Evolutionary conservation across 192 early-diverging fungal species (phyloP), one percentile per base, ranked within the genome.

Genomic region (Geranomyces michiganensis): DNA sequence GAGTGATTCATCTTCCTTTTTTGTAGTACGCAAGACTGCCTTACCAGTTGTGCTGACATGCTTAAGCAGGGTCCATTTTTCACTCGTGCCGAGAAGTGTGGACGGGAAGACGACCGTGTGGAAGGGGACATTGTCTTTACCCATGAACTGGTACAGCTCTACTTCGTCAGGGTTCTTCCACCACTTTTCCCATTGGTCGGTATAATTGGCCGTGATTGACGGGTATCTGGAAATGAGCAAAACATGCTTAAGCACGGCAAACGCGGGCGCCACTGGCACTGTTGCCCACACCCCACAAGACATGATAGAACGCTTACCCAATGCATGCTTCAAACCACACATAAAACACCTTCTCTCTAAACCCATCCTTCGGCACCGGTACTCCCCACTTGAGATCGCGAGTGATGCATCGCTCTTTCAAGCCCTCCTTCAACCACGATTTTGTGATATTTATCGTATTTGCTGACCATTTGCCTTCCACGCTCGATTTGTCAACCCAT

Each of bases 321-420:
- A 99, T 95, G 63, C 91, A 92, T 27, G 97, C 97, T 73, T 99
- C 97, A 67, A 96, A 98, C 97, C 97, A 99, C 41, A 99, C 97
- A 78, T 99, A 99, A 58, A 99, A 98, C 21, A 98, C 96, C 83
- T 98, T 98, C 53, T 88, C 80, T 67, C 94, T 88, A 62, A 85
- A 94, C 19, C 91, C 93, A 12, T 81, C 77, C 27, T 91, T 81
- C 17, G 97, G 97, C 13, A 99, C 96, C 31, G 91, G 89, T 41
- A 93, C 93, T 36, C 97, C 97, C 97, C 97, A 99, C 76, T 97
- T 98, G 74, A 99, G 81, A 70, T 99, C 97, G 59, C 97, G 91
- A 44, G 96, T 99, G 70, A 99, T 99, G 79, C 95, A 96, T 59
- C 96, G 90, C 48, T 92, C 89, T 70, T 81, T 88, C 48, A 99